phyloP scores from a whole-genome alignment of 2,329 filamentous ascomycete species.

The Beauveria rudraprayagi region DNA sequence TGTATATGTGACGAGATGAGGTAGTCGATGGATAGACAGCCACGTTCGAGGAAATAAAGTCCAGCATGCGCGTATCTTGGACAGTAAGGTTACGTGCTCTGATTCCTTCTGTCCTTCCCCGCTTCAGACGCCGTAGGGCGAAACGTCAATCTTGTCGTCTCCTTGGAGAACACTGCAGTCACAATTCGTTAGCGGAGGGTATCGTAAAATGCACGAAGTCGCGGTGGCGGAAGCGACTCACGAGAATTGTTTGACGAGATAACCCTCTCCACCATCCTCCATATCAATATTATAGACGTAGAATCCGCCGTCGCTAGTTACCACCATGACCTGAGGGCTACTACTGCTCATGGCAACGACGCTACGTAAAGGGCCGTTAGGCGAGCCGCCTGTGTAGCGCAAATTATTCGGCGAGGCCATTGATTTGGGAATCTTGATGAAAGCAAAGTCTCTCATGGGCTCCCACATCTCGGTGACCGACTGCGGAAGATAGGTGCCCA shows the following conservation, averaged over 20 bases:
- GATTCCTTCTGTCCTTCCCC: not conserved
- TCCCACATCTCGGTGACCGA: conserved; percentile 98
- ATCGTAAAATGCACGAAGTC: not conserved
- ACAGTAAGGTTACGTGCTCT: not conserved
- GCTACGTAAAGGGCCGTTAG: conserved; percentile 57
- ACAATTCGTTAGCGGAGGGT: not conserved
- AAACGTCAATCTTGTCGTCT: conserved; percentile 47
- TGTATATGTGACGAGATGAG: not conserved
- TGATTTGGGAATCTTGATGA: conserved; percentile 79
- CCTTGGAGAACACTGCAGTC: conserved; percentile 41
- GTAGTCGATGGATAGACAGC: not conserved
- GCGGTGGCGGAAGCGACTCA: conserved; percentile 39
- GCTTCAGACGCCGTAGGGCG: conserved; percentile 30
- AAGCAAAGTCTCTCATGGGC: conserved; percentile 87
- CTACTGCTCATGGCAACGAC: conserved; percentile 97
- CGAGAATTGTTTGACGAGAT: conserved; percentile 87
- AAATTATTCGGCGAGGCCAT: conserved; percentile 15
- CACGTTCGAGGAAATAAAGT: not conserved
- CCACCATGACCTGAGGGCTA: conserved; percentile 94
- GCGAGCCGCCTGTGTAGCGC: conserved; percentile 23
- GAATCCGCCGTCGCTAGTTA: conserved; percentile 91
- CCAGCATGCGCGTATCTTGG: not conserved
- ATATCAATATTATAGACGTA: conserved; percentile 94
- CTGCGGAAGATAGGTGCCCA: conserved; percentile 85
- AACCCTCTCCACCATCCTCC: conserved; percentile 88